Percentiles rank a stretch among this genome's conserved stretches.
These are phyloP conservation scores for Leucocoprinus leucothites DNA, from an alignment of 768 basidiomycete genomes.

Conservation along the genomic window DNA sequence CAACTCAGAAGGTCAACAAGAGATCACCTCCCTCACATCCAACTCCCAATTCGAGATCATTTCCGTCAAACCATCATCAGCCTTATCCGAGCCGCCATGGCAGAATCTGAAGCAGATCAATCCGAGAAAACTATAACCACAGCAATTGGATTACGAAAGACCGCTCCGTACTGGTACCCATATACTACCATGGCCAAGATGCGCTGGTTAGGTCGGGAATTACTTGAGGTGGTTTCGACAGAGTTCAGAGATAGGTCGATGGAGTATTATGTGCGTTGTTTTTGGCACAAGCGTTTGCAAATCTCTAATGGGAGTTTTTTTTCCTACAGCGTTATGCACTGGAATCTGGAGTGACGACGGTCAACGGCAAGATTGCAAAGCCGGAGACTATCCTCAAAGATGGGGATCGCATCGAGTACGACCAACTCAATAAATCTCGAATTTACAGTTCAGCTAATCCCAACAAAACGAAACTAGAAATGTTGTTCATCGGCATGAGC, in stretches of 20 bases:
- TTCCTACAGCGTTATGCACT: slow-evolving; percentile 55
- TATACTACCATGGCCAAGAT: slow-evolving; percentile 92
- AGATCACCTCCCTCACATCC: slow-evolving; percentile 41
- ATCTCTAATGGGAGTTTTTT: neutral
- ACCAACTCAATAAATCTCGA: slow-evolving; percentile 14
- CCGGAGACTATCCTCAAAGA: slow-evolving; percentile 78
- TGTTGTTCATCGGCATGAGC: slow-evolving; percentile 95
- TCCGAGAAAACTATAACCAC: slow-evolving; percentile 23
- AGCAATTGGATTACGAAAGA: slow-evolving; percentile 64
- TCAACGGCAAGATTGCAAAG: slow-evolving; percentile 86
- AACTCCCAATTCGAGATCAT: slow-evolving; percentile 47
- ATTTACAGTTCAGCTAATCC: neutral
- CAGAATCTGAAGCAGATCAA: slow-evolving; percentile 11
- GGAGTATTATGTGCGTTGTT: slow-evolving; percentile 86
- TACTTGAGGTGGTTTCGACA: slow-evolving; percentile 89
- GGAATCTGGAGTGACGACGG: slow-evolving; percentile 92
- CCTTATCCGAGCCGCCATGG: slow-evolving; percentile 42
- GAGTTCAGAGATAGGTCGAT: slow-evolving; percentile 92
- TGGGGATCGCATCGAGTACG: slow-evolving; percentile 89
- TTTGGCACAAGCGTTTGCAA: neutral
- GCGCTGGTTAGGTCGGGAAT: slow-evolving; percentile 83
- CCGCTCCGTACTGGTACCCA: slow-evolving; percentile 89
- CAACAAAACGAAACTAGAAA: slow-evolving; percentile 50
- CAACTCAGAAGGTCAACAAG: slow-evolving; percentile 31
- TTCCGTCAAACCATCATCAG: slow-evolving; percentile 55